Evolutionary conservation across 257 asterid species (phyloP).

Genomic region (Fraxinus pennsylvanica): DNA sequence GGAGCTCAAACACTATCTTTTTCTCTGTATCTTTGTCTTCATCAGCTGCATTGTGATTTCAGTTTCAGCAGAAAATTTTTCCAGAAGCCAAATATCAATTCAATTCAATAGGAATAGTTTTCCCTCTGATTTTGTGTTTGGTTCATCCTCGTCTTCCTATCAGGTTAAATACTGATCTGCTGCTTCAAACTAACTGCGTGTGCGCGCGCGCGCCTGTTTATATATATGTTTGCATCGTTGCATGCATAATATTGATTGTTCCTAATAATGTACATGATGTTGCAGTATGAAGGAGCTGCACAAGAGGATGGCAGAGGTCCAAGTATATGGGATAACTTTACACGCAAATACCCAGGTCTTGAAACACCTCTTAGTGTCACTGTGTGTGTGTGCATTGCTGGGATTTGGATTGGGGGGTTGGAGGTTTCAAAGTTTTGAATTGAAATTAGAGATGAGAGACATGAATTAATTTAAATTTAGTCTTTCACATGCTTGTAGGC

Average conservation of each 20-base stretch:
- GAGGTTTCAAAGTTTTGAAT: too few species aligned
- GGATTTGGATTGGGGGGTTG: not conserved
- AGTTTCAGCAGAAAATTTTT: not conserved
- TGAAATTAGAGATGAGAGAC: too few species aligned
- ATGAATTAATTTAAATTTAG: too few species aligned
- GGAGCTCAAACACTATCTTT: not conserved
- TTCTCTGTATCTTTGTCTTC: not conserved
- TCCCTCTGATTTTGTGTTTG: not conserved
- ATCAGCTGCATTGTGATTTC: not conserved
- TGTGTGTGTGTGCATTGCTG: not conserved
- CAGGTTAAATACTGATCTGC: not conserved
- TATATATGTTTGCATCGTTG: too few species aligned
- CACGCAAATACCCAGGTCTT: slow-evolving; percentile 1
- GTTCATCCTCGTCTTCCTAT: not conserved
- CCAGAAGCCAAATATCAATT: not conserved
- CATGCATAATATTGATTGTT: not conserved
- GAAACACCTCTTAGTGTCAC: not conserved
- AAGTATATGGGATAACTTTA: not conserved
- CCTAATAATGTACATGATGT: not conserved
- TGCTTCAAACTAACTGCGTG: too few species aligned
- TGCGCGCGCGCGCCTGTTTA: too few species aligned
- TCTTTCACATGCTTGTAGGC: too few species aligned
- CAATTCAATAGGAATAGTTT: not conserved
- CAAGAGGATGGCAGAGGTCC: not conserved
- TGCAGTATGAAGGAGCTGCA: not conserved